phyloP scores from a whole-genome alignment of 371 early-diverging fungal genomes.

The Entomophthora muscae region DNA sequence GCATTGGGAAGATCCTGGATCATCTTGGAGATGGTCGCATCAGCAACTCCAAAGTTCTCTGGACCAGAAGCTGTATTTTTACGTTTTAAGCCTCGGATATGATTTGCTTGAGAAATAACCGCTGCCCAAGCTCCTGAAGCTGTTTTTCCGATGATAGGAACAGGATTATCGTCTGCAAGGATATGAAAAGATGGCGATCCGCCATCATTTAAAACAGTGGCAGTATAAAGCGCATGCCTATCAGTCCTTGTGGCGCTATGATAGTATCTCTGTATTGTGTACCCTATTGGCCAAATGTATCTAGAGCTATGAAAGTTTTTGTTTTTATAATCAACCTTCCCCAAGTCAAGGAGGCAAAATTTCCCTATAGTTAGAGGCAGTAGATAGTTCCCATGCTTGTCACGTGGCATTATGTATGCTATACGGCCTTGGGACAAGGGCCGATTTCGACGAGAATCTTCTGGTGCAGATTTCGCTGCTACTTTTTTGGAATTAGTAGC shows the following conservation, averaged over 20 bases:
- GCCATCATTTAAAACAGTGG: not conserved
- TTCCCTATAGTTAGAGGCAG: constrained; percentile 70
- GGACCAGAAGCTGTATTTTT: constrained; percentile 75
- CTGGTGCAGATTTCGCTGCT: no score
- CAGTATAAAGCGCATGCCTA: not conserved
- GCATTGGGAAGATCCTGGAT: constrained; percentile 74
- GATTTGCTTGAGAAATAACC: constrained; percentile 54
- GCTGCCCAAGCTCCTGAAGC: constrained; percentile 85
- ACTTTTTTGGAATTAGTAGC: no score
- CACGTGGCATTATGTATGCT: constrained; percentile 11
- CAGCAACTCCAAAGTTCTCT: constrained; percentile 78
- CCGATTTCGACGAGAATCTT: constrained; percentile 1
- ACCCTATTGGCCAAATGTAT: constrained; percentile 86
- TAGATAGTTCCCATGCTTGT: constrained; percentile 46
- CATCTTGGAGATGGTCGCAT: constrained; percentile 69
- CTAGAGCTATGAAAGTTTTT: constrained; percentile 75
- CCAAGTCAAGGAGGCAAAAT: constrained; percentile 52
- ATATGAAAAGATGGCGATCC: not conserved
- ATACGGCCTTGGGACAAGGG: not conserved
- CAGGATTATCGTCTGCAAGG: not conserved
- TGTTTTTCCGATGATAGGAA: constrained; percentile 29
- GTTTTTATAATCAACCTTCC: constrained; percentile 56
- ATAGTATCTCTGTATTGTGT: constrained; percentile 33
- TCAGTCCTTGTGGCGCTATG: not conserved
- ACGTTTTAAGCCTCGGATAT: constrained; percentile 52